These are phyloP conservation scores for Pseudonitzschia multiseries DNA, from an alignment of 108 stramenopile genomes.

Conservation along the genomic window DNA sequence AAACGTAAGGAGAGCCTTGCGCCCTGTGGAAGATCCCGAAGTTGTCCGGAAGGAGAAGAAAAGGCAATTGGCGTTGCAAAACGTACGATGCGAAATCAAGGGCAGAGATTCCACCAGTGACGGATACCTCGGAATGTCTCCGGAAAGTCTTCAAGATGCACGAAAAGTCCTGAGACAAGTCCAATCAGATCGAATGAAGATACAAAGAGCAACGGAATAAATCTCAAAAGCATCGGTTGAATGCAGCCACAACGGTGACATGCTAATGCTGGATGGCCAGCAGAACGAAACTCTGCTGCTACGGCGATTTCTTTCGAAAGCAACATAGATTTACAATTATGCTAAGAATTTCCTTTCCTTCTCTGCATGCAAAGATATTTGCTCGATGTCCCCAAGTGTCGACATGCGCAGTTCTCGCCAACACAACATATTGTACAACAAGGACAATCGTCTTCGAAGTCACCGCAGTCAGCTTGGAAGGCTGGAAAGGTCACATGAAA, in stretches of 20 bases:
- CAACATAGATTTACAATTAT: background rate
- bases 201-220: background rate
- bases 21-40: conserved; percentile 3
- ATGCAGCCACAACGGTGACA: background rate
- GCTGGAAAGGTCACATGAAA: conserved; percentile 31
- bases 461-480: conserved; percentile 30
- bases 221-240: background rate
- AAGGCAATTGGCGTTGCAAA: background rate
- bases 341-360: background rate
- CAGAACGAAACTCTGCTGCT: background rate
- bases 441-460: conserved; percentile 39
- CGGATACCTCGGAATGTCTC: conserved; percentile 17
- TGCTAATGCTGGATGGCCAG: too few species aligned
- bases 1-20: conserved; percentile 7
- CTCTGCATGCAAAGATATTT: conserved; percentile 30
- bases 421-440: conserved; percentile 39
- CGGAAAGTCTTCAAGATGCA: conserved; percentile 12
- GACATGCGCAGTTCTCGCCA: conserved; percentile 28
- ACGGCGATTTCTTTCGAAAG: background rate
- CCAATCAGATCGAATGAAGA: background rate
- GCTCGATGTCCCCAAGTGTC: conserved; percentile 24
- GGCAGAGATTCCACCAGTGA: background rate
- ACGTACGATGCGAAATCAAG: background rate
- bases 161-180: conserved; percentile 7
- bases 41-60: conserved; percentile 10